Conservation (phyloP, 2,329 filamentous ascomycete species). For the Chalaropsis thielavioides region DNA sequence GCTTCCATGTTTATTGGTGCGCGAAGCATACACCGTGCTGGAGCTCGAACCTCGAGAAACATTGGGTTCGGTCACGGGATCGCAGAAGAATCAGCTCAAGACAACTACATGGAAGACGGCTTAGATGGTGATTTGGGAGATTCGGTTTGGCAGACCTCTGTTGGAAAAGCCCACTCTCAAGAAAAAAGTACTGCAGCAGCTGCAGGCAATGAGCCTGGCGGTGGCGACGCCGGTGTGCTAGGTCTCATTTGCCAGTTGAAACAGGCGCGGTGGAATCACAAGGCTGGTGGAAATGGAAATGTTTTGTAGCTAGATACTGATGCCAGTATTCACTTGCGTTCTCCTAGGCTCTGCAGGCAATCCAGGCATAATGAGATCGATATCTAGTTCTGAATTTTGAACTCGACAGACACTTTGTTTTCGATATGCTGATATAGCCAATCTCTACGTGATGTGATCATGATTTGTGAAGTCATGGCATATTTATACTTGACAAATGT, state of each 20-base stretch:
- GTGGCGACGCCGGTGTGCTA: conserved; percentile 41
- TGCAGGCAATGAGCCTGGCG: conserved; percentile 17
- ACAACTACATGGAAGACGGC: conserved; percentile 29
- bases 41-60: conserved; percentile 23
- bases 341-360: not conserved
- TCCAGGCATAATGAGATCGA: too few species aligned
- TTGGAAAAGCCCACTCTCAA: conserved; percentile 30
- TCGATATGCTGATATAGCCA: too few species aligned
- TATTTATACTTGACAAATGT: too few species aligned
- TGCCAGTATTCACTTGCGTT: not conserved
- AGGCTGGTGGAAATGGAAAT: conserved; percentile 30
- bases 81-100: conserved; percentile 5
- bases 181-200: not conserved
- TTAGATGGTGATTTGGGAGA: conserved; percentile 42
- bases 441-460: too few species aligned
- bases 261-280: conserved; percentile 39
- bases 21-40: conserved; percentile 34
- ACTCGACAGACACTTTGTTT: too few species aligned
- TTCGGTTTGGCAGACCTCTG: conserved; percentile 46
- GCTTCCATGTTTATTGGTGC: conserved; percentile 31
- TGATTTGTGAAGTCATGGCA: too few species aligned
- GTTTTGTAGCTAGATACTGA: conserved; percentile 4
- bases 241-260: conserved; percentile 45
- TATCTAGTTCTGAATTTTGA: too few species aligned
- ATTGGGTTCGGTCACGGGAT: not conserved